Base-by-base conservation (phyloP, 768 basidiomycete species). In the Leccinum incarnatum region DNA sequence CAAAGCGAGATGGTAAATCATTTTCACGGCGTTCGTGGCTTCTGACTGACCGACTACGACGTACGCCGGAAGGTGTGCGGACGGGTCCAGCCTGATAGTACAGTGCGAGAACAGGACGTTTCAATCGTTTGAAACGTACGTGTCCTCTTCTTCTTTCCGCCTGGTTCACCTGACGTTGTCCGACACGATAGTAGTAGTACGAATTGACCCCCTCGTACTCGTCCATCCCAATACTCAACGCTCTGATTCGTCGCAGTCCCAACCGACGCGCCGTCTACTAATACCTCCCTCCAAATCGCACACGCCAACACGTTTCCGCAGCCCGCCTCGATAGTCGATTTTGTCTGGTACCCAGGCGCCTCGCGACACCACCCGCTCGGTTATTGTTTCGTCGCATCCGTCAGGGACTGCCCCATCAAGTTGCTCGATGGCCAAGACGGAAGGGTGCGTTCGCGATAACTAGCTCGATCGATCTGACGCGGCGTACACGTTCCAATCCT, bases 301-400 rank as follows among this genome's bases (percentile, higher is more conserved):
- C 69, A 72, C 42, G 23, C 59, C 48, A 63, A 66, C 29, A 65
- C 68, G 46, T 72, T 85, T 37, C 55, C 65, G 0, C 91, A 92
- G 69, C 74, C 91, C 1, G 80, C 87, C 0, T 83, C 93, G 0
- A 82, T 95, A 36, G 80, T 94, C 36, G 91, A 94, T 56, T 88
- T 84, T 62, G 59, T 79, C 17, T 98, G 95, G 95, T 96, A 89
- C 67, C 95, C 96, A 0, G 78, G 81, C 1, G 95, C 95, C 0
- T 82, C 83, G 0, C 64, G 72, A 1, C 65, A 68, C 7, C 78
- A 86, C 47, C 82, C 84, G 0, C 80, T 86, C 0, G 78, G 86
- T 2, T 97, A 83, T 69, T 95, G 94, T 71, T 95, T 95, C 69
- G 75, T 93, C 0, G 83, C 89, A 0, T 93, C 90, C 6, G 84